Conservation (phyloP, 2,329 filamentous ascomycete species). For the Phyllosticta citrichinensis region DNA sequence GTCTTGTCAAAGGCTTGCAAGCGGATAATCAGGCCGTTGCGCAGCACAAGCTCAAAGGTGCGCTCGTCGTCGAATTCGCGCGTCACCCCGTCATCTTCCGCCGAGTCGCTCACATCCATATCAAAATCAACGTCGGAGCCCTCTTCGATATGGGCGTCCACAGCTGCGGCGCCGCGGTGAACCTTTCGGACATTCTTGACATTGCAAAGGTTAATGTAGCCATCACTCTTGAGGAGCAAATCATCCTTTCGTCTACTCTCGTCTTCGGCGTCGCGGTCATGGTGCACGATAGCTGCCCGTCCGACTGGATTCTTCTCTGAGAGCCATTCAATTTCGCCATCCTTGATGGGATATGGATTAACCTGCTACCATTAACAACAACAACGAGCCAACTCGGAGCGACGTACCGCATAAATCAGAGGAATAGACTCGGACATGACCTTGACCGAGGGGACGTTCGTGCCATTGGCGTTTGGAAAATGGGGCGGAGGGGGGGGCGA, state of each 20-base stretch:
- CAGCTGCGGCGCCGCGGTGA: conserved; percentile 40
- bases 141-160: conserved; percentile 41
- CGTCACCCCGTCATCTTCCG: conserved; percentile 43
- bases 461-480: conserved; percentile 33
- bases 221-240: conserved; percentile 50
- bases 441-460: conserved; percentile 42
- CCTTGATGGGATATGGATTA: conserved; percentile 48
- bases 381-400: background rate
- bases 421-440: conserved; percentile 49
- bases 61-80: conserved; percentile 45
- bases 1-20: conserved; percentile 45
- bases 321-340: conserved; percentile 48
- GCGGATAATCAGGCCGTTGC: conserved; percentile 51
- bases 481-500: conserved; percentile 48
- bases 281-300: conserved; percentile 35
- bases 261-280: conserved; percentile 49
- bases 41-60: conserved; percentile 51
- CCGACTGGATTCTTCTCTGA: conserved; percentile 31
- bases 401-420: conserved; percentile 42
- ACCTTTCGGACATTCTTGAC: conserved; percentile 49
- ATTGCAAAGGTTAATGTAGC: conserved; percentile 52
- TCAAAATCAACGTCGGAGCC: conserved; percentile 49
- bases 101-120: conserved; percentile 35
- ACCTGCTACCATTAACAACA: conserved; percentile 20
- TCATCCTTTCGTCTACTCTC: conserved; percentile 49